Percentiles rank a stretch among this genome's conserved stretches.
Conservation (phyloP, 352 stramenopile genomes). For the Plasmopara muralis region DNA sequence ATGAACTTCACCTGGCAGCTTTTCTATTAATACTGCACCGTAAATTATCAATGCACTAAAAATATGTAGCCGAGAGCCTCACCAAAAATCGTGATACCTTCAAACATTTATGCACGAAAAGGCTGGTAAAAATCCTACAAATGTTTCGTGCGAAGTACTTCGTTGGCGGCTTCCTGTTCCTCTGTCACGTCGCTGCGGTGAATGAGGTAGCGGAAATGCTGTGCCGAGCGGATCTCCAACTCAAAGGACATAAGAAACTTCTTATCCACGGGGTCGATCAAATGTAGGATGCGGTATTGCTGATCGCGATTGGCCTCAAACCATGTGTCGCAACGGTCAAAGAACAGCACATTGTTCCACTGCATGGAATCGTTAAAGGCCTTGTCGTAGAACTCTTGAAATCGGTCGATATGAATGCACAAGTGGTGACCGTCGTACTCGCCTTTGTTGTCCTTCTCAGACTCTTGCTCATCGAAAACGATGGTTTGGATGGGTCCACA, state of each 20-base stretch:
- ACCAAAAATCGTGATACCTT: no score
- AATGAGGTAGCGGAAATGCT: conserved; percentile 66
- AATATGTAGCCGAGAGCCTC: no score
- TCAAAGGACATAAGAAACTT: conserved; percentile 61
- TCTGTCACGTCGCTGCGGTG: conserved; percentile 46
- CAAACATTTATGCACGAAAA: no score
- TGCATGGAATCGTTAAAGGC: conserved; percentile 51
- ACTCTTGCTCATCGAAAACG: conserved; percentile 55
- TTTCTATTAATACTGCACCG: conserved; percentile 18
- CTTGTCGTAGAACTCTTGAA: conserved; percentile 57
- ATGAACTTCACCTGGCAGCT: not conserved
- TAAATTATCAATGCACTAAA: not conserved
- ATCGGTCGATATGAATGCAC: conserved; percentile 68
- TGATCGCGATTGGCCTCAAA: conserved; percentile 53
- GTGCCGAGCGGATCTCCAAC: conserved; percentile 60
- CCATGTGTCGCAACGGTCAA: conserved; percentile 67
- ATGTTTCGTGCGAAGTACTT: conserved; percentile 53
- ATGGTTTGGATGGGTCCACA: conserved; percentile 55
- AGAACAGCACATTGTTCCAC: conserved; percentile 71
- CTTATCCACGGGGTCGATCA: conserved; percentile 57
- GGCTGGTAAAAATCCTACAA: conserved; percentile 24
- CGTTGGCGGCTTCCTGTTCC: conserved; percentile 46
- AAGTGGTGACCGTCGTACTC: conserved; percentile 73
- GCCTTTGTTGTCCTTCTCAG: conserved; percentile 42
- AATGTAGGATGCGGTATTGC: conserved; percentile 65